phyloP scores from a whole-genome alignment of 192 early-diverging fungal genomes.

The Coemansia umbellata region DNA sequence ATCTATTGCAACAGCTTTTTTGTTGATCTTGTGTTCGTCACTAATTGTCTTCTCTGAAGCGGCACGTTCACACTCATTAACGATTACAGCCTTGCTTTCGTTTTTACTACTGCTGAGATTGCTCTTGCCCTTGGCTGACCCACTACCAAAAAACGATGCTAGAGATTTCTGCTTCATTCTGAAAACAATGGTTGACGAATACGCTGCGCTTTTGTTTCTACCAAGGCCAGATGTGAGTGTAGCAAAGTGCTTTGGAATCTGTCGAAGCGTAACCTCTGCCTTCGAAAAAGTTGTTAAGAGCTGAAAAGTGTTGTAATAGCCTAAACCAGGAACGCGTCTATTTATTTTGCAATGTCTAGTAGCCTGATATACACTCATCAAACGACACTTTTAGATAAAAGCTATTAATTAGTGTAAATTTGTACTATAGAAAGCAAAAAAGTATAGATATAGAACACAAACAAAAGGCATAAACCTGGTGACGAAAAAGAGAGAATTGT shows the following conservation, averaged over 20 bases:
- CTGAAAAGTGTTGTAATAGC: too few species aligned
- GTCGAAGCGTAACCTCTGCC: too few species aligned
- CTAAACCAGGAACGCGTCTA: not conserved
- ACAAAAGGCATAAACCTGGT: too few species aligned
- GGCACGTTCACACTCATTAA: too few species aligned
- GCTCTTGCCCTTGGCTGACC: constrained; percentile 16
- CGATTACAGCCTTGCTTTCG: not conserved
- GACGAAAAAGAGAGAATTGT: not conserved
- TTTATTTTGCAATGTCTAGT: not conserved
- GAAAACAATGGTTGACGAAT: too few species aligned
- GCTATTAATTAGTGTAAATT: not conserved
- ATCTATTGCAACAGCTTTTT: too few species aligned
- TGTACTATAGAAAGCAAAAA: not conserved
- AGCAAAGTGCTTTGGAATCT: too few species aligned
- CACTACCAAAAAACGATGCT: constrained; percentile 32
- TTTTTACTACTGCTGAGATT: not conserved
- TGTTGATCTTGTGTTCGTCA: too few species aligned
- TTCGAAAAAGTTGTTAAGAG: too few species aligned
- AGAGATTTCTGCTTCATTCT: constrained; percentile 34
- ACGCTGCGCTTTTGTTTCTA: too few species aligned
- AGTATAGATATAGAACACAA: not conserved
- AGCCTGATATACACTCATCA: not conserved
- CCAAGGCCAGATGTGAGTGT: too few species aligned
- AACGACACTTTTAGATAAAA: not conserved
- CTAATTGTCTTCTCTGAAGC: too few species aligned